Evolutionary conservation across 495 filamentous ascomycete species (phyloP).

Genomic region (Talaromyces nanjingensis): DNA sequence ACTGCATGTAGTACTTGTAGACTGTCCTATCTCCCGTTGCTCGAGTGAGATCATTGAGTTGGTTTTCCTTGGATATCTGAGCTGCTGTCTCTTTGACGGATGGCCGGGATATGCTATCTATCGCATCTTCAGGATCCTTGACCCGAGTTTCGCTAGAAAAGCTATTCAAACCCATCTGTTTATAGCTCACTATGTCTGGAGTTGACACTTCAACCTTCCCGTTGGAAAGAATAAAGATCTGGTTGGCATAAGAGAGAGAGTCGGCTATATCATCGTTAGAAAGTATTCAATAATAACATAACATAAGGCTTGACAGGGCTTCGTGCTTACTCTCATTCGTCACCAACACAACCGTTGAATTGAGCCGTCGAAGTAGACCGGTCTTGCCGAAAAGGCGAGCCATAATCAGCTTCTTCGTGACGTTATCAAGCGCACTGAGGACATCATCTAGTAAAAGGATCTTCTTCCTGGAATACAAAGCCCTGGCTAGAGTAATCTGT

Average conservation of each 20-base stretch:
- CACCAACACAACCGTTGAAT: not conserved
- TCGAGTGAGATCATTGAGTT: slow-evolving; percentile 3
- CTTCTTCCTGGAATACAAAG: slow-evolving; percentile 45
- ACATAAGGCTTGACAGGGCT: not conserved
- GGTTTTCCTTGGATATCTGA: not conserved
- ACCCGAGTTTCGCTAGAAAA: not conserved
- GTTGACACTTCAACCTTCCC: not conserved
- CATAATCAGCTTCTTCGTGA: slow-evolving; percentile 54
- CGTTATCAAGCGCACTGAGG: slow-evolving; percentile 52
- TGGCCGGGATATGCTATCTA: not conserved
- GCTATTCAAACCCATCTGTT: not conserved
- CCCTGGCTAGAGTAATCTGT: slow-evolving; percentile 52
- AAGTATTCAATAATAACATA: not conserved
- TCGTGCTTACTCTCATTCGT: not conserved
- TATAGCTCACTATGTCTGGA: not conserved
- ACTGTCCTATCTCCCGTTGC: slow-evolving; percentile 2
- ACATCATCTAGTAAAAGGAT: slow-evolving; percentile 53
- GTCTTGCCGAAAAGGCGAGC: slow-evolving; percentile 44
- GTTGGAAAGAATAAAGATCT: not conserved
- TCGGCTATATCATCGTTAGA: not conserved
- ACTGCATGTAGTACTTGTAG: slow-evolving; percentile 5
- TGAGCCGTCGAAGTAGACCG: slow-evolving; percentile 35
- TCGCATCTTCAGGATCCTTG: not conserved
- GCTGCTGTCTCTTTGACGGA: not conserved
- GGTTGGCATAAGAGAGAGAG: not conserved